These are phyloP conservation scores for Tilletia indica DNA, from an alignment of 1,284 basidiomycete genomes.

Conservation along the genomic window DNA sequence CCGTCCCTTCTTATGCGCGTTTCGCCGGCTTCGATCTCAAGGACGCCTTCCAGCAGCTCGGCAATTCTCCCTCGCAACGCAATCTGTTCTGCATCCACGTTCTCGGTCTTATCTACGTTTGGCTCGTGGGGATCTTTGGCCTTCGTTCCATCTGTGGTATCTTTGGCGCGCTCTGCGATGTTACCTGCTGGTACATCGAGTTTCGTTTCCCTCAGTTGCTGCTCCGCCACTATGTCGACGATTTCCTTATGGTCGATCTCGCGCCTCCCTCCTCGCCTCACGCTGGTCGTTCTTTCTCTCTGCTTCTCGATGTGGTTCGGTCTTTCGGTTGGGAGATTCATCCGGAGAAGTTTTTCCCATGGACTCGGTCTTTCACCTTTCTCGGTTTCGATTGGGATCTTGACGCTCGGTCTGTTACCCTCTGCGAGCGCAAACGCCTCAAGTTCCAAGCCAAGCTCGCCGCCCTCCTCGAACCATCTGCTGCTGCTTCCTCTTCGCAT, in stretches of 20 bases:
- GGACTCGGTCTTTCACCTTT: not conserved
- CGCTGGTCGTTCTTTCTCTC: not conserved
- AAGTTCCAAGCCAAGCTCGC: not conserved
- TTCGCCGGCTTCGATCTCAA: too few relatives aligned
- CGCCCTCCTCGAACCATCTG: too few relatives aligned
- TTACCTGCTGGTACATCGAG: not conserved
- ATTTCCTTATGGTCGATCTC: not conserved
- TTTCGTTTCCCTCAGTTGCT: not conserved
- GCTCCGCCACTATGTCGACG: slow-evolving; percentile 1
- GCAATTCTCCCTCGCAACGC: not conserved
- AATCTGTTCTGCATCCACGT: not conserved
- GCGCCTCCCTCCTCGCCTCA: not conserved
- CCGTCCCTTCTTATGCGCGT: too few relatives aligned
- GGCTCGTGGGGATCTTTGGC: not conserved
- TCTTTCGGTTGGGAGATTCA: not conserved
- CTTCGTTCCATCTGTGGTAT: not conserved
- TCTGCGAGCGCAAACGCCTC: not conserved
- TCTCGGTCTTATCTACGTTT: not conserved
- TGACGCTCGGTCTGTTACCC: not conserved
- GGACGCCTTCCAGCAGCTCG: not conserved
- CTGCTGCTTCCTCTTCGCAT: too few relatives aligned
- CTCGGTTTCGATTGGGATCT: not conserved
- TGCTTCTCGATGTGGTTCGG: not conserved
- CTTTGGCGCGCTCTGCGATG: not conserved
- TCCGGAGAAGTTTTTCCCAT: not conserved